phyloP scores from a whole-genome alignment of 1,139 yeast genomes.

The Pichia sp. region DNA sequence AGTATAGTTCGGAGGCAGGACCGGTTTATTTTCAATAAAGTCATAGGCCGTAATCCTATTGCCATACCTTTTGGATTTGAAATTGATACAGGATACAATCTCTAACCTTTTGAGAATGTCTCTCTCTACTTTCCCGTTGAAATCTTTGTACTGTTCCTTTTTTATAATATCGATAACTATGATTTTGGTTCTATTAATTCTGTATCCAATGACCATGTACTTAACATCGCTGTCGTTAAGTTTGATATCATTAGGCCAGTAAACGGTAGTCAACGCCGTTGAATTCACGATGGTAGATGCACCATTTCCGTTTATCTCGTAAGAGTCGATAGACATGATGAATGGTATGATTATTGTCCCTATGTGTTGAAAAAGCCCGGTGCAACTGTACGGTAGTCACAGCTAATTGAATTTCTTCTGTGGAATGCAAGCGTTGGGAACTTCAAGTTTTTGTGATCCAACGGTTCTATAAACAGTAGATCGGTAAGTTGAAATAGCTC shows the following conservation, averaged over 20 bases:
- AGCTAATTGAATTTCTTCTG: slow-evolving; percentile 11
- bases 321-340: too few species aligned
- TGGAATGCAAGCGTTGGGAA: slow-evolving; percentile 8
- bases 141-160: slow-evolving; percentile 12
- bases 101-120: slow-evolving; percentile 17
- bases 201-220: slow-evolving; percentile 22
- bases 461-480: slow-evolving; percentile 10
- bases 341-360: too few species aligned
- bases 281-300: too few species aligned
- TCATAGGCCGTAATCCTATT: slow-evolving; percentile 14
- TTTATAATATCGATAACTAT: slow-evolving; percentile 22
- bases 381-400: too few species aligned
- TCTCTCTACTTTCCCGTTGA: slow-evolving; percentile 14
- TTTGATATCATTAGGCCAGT: slow-evolving; percentile 26
- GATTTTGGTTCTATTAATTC: slow-evolving; percentile 13
- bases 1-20: slow-evolving; percentile 14
- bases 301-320: too few species aligned
- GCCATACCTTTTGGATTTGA: slow-evolving; percentile 12
- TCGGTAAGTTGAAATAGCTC: slow-evolving; percentile 10
- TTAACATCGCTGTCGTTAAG: slow-evolving; percentile 5
- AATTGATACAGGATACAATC: slow-evolving; percentile 21
- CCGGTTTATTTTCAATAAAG: slow-evolving; percentile 12
- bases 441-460: slow-evolving; percentile 4
- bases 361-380: too few species aligned
- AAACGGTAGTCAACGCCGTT: slow-evolving; percentile 13